Evolutionary conservation across 495 filamentous ascomycete genomes (phyloP), one percentile per base, ranked within the genome.

Genomic region (Cryomyces antarcticus): DNA sequence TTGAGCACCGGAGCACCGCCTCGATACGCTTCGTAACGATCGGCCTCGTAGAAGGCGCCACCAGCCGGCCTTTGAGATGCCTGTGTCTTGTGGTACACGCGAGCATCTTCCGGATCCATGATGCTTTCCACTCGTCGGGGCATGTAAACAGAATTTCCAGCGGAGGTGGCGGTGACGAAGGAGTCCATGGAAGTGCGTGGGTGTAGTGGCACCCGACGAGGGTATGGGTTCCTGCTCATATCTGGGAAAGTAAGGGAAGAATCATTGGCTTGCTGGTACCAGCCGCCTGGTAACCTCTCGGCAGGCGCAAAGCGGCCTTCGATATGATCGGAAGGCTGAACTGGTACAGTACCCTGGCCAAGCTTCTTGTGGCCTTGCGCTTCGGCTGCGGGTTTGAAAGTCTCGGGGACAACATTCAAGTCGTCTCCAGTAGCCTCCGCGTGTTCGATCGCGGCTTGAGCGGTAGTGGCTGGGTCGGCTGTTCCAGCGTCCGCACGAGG

Each of bases 401-500:
- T 85, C 52, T 94, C 82, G 0, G 88, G 82, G 27, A 93, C 71
- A 12, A 96, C 75, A 50, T 94, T 93, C 45, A 97, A 71, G 51
- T 95, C 89, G 49, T 96, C 87, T 0, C 88, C 89, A 2, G 71
- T 66, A 24, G 72, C 73, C 49, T 75, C 73, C 4, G 89, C 87
- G 46, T 78, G 67, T 49, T 85, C 84, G 31, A 87, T 82, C 5
- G 77, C 88, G 60, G 92, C 71, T 50, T 80, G 82, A 0, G 83
- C 77, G 4, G 84, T 84, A 3, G 82, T 94, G 41, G 75, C 53
- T 7, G 68, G 60, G 56, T 92, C 83, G 1, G 89, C 89, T 43
- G 77, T 65, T 33, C 83, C 85, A 29, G 89, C 88, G 60, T 97
- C 89, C 0, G 86, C 86, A 48, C 89, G 73, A 17, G 89, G 89